phyloP scores from a whole-genome alignment of 768 basidiomycete species.

The Lanmaoa rubissima region DNA sequence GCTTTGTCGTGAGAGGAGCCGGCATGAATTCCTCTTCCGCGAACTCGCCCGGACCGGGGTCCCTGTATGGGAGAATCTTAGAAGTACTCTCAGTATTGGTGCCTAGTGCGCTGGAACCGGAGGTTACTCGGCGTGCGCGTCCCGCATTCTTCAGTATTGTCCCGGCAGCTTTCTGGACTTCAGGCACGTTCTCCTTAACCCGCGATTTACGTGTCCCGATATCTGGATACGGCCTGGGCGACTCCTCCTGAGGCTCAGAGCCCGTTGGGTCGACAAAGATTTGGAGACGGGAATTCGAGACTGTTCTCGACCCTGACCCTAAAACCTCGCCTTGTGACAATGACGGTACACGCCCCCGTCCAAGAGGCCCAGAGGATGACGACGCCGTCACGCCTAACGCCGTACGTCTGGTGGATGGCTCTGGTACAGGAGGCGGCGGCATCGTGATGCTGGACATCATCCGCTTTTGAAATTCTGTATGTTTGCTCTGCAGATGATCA shows the following conservation, averaged over 20 bases:
- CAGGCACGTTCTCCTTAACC: constrained; percentile 75
- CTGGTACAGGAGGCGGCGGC: constrained; percentile 36
- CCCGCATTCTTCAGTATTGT: constrained; percentile 65
- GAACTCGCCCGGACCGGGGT: constrained; percentile 48
- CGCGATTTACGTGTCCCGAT: constrained; percentile 75
- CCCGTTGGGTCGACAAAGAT: constrained; percentile 74
- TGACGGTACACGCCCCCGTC: constrained; percentile 11
- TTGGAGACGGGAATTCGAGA: constrained; percentile 58
- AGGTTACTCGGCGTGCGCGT: constrained; percentile 50
- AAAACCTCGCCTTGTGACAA: constrained; percentile 30
- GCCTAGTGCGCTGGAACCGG: constrained; percentile 25
- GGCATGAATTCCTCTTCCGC: constrained; percentile 27
- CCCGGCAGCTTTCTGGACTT: constrained; percentile 65
- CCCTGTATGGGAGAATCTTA: constrained; percentile 64
- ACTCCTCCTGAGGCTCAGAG: constrained; percentile 43
- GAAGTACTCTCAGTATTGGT: constrained; percentile 37
- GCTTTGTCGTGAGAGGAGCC: constrained; percentile 31
- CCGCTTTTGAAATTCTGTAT: constrained; percentile 87
- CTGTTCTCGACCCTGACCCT: constrained; percentile 33
- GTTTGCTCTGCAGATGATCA: constrained; percentile 73
- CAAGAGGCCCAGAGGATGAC: constrained; percentile 30
- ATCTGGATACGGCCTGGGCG: constrained; percentile 59
- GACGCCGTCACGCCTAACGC: constrained; percentile 47
- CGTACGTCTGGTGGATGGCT: constrained; percentile 39
- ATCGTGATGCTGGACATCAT: constrained; percentile 63